These are phyloP conservation scores for Podospora bellae-mahoneyi DNA, from an alignment of 495 filamentous ascomycete genomes.

Conservation along the genomic window DNA sequence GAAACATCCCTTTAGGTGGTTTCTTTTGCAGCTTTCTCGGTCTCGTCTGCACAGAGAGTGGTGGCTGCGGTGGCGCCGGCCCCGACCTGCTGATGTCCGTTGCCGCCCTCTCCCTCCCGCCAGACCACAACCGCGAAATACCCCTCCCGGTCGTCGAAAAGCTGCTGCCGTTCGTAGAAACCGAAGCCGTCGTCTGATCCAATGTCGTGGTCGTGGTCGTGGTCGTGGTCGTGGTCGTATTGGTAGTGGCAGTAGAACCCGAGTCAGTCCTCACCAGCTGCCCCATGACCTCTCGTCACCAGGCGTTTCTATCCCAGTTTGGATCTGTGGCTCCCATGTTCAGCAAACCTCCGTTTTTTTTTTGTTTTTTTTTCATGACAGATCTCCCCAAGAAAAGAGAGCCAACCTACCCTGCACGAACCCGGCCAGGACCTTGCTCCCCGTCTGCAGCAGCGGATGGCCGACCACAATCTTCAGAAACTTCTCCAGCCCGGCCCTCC, in stretches of 20 bases:
- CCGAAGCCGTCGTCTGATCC: not conserved
- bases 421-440: slow-evolving; percentile 89
- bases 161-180: not conserved
- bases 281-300: slow-evolving; percentile 44
- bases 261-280: not conserved
- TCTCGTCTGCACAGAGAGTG: slow-evolving; percentile 10
- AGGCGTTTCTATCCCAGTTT: slow-evolving; percentile 77
- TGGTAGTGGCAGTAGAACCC: not conserved
- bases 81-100: not conserved
- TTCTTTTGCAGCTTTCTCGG: slow-evolving; percentile 50
- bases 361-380: not conserved
- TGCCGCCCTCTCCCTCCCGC: not conserved
- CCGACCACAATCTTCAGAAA: slow-evolving; percentile 98
- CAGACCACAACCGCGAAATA: not conserved
- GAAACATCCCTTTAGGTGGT: slow-evolving; percentile 35
- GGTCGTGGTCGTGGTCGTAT: not conserved
- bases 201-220: not conserved
- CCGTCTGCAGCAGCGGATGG: slow-evolving; percentile 93
- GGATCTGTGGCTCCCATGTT: slow-evolving; percentile 51
- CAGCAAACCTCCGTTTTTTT: not conserved
- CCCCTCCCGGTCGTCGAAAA: not conserved
- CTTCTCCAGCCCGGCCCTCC: slow-evolving; percentile 85
- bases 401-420: slow-evolving; percentile 84
- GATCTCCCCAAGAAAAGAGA: not conserved
- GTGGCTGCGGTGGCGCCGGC: not conserved